A percentile compares a stretch with the other conserved stretches of the same genome.
These are phyloP conservation scores for Sporothrix brunneoviolacea DNA, from an alignment of 2,329 filamentous ascomycete genomes.

Conservation along the genomic window DNA sequence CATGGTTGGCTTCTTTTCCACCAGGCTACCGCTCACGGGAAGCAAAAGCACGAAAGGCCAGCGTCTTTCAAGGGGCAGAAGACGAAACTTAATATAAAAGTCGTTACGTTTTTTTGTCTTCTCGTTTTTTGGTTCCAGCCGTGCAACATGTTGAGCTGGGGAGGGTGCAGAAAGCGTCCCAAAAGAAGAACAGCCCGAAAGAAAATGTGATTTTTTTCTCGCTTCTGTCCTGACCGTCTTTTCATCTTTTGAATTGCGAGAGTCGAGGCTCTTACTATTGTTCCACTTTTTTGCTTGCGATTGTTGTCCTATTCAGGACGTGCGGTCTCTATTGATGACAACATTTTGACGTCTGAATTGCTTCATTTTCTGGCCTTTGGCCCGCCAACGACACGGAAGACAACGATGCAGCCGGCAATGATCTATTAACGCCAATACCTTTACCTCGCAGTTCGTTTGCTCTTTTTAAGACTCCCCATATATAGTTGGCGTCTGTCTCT, in stretches of 20 bases:
- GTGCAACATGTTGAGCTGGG: no score
- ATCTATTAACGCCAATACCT: not conserved
- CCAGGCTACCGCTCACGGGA: no score
- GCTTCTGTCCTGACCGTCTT: not conserved
- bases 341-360: slow-evolving; percentile 2
- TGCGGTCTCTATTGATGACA: slow-evolving; percentile 7
- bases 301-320: slow-evolving; percentile 3
- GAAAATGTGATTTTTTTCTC: no score
- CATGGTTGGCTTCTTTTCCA: no score
- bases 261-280: slow-evolving; percentile 11
- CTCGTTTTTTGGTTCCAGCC: not conserved
- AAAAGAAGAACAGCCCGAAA: no score
- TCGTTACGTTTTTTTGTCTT: not conserved
- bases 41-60: no score
- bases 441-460: not conserved
- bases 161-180: no score
- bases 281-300: slow-evolving; percentile 12
- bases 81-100: slow-evolving; percentile 7
- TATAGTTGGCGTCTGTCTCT: no score
- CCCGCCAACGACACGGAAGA: no score
- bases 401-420: no score
- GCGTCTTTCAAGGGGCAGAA: not conserved
- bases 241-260: not conserved
- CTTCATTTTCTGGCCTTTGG: not conserved
- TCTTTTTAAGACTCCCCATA: no score